Evolutionary conservation across 2,329 filamentous ascomycete species (phyloP).

Genomic region (Dichotomopilus funicola): DNA sequence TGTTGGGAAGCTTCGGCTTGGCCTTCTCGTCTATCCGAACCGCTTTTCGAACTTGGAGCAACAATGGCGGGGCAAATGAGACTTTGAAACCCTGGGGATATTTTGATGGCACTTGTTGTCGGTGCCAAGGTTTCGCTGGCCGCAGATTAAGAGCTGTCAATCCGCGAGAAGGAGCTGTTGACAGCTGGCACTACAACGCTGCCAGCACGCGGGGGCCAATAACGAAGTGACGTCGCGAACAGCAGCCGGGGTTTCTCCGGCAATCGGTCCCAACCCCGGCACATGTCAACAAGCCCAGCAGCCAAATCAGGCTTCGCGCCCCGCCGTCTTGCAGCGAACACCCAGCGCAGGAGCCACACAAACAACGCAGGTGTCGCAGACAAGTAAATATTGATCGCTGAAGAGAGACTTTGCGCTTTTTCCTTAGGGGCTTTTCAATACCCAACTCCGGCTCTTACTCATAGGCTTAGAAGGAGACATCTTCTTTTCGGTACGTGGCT

Average conservation of each 20-base stretch:
- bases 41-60: neutral
- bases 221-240: slow-evolving; percentile 18
- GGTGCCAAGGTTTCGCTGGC: neutral
- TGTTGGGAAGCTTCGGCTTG: too few relatives aligned
- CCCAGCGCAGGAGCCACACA: neutral
- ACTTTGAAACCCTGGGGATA: neutral
- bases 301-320: slow-evolving; percentile 11
- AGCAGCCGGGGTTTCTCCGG: slow-evolving; percentile 18
- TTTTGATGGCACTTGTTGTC: slow-evolving; percentile 6
- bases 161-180: neutral
- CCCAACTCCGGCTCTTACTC: too few relatives aligned
- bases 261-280: slow-evolving; percentile 17
- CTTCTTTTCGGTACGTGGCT: too few relatives aligned
- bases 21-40: too few relatives aligned
- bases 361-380: neutral
- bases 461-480: too few relatives aligned
- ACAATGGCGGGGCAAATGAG: slow-evolving; percentile 4
- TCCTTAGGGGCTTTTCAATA: neutral
- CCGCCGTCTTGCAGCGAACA: slow-evolving; percentile 7
- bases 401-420: neutral
- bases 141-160: neutral
- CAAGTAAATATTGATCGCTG: neutral
- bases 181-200: slow-evolving; percentile 14
- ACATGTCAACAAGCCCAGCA: slow-evolving; percentile 20
- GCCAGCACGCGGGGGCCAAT: slow-evolving; percentile 9